Percentiles rank a stretch among this genome's conserved stretches.
Evolutionary conservation across 2,329 filamentous ascomycete species (phyloP).

Genomic region (Colletotrichum filicis): DNA sequence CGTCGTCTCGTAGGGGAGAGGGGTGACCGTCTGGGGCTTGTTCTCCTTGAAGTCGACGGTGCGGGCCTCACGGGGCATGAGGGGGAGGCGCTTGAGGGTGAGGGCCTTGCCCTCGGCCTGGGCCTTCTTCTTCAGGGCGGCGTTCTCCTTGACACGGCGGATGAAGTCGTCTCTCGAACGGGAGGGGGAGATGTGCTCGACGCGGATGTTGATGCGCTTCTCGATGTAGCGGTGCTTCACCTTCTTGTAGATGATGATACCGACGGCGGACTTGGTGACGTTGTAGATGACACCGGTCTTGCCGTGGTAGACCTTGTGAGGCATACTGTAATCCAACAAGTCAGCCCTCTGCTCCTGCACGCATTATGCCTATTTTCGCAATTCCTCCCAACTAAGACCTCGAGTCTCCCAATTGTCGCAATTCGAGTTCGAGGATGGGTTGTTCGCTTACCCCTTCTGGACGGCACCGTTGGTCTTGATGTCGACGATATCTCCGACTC

Average conservation of each 20-base stretch:
- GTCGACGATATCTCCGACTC: conserved; percentile 99
- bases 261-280: conserved; percentile 97
- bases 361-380: background rate
- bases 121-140: conserved; percentile 90
- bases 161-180: conserved; percentile 98
- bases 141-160: conserved; percentile 95
- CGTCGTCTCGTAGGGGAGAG: conserved; percentile 96
- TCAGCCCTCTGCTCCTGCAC: conserved; percentile 41
- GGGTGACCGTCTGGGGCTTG: conserved; percentile 89
- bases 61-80: conserved; percentile 81
- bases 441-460: conserved; percentile 86
- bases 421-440: conserved; percentile 28
- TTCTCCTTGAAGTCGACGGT: conserved; percentile 85
- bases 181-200: conserved; percentile 96
- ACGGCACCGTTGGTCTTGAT: conserved; percentile 99
- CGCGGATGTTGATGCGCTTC: conserved; percentile 99
- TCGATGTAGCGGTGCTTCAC: conserved; percentile 99
- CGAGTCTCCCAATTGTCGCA: conserved; percentile 6
- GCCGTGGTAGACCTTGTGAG: conserved; percentile 99
- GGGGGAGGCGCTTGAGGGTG: conserved; percentile 92
- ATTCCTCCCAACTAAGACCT: background rate
- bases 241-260: conserved; percentile 99
- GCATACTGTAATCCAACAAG: conserved; percentile 74
- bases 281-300: conserved; percentile 99
- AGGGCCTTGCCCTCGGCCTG: conserved; percentile 89